A percentile compares a stretch with the other conserved stretches of the same genome.
phyloP scores from a whole-genome alignment of 2,329 filamentous ascomycete genomes.

The Alternaria atra region DNA sequence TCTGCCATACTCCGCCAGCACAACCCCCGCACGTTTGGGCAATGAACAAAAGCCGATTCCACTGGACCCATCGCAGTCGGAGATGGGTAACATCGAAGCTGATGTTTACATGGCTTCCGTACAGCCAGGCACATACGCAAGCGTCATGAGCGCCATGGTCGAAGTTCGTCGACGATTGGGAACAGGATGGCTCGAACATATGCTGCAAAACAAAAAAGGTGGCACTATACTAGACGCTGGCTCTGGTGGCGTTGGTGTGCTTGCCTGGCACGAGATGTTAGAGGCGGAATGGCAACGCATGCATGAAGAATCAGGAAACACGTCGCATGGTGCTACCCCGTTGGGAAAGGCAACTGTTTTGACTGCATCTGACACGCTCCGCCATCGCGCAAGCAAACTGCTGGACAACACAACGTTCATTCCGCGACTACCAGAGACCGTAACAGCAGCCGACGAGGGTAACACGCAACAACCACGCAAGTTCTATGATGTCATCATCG shows the following conservation, averaged over 20 bases:
- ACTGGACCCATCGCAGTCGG: slow-evolving; percentile 69
- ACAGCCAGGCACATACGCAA: slow-evolving; percentile 75
- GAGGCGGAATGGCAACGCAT: slow-evolving; percentile 82
- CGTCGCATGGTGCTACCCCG: slow-evolving; percentile 53
- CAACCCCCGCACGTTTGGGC: slow-evolving; percentile 62
- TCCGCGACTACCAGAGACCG: slow-evolving; percentile 87
- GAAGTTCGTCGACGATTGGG: slow-evolving; percentile 79
- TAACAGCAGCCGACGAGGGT: slow-evolving; percentile 66
- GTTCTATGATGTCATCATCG: slow-evolving; percentile 87
- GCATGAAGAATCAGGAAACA: slow-evolving; percentile 50
- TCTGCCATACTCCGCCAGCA: slow-evolving; percentile 80
- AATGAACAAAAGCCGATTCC: slow-evolving; percentile 71
- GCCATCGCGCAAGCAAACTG: slow-evolving; percentile 77
- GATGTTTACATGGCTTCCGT: slow-evolving; percentile 76
- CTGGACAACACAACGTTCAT: slow-evolving; percentile 92
- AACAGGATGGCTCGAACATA: slow-evolving; percentile 71
- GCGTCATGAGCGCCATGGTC: slow-evolving; percentile 71
- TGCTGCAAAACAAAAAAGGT: slow-evolving; percentile 69
- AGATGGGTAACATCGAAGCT: slow-evolving; percentile 78
- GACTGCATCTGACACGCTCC: slow-evolving; percentile 76
- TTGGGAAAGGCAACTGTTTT: slow-evolving; percentile 82
- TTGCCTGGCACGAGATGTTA: slow-evolving; percentile 81
- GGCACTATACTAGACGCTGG: slow-evolving; percentile 77
- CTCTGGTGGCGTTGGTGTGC: slow-evolving; percentile 74
- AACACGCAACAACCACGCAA: slow-evolving; percentile 65